Base-by-base conservation (phyloP, 805 yeast species). In the Clavispora fructus region DNA sequence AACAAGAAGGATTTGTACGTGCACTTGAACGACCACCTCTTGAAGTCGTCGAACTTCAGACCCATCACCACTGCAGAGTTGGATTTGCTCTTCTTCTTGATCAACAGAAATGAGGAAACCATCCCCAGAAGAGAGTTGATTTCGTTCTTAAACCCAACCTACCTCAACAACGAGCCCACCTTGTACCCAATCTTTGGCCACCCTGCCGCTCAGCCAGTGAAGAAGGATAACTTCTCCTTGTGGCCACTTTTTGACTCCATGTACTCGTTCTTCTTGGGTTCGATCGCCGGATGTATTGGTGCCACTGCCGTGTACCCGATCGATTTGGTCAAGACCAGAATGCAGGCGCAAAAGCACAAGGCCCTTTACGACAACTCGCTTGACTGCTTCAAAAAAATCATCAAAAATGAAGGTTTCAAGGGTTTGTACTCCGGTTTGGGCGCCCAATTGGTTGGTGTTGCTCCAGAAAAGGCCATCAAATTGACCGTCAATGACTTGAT, bases 231-330 rank as follows among this genome's bases (percentile, higher is more conserved):
- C 58, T 71, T 71, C 46, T 63, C 69, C 9, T 65, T 71, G 48
- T 71, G 74, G 74, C 76, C 76, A 29, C 69, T 72, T 47, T 71
- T 70, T 46, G 95, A 87, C 61, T 87, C 96, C 8, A 75, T 84
- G 46, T 88, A 91, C 68, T 89, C 95, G 48, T 92, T 92, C 66
- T 70, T 86, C 28, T 73, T 92, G 48, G 99, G 99, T 14, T 89
- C 97, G 4, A 77, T 91, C 42, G 98, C 99, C 29, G 99, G 99
- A 48, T 94, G 97, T 57, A 82, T 92, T 66, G 99, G 99, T 51
- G 97, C 99, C n/a, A 88, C 97, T 6, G 87, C 86, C 13, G 99
- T 92, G 39, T 92, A 92, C 64, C 99, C 99, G 29, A 94, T 94
- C 55, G 99, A 92, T 68, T 74, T 94, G 63, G 90, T 92, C 53